phyloP scores from a whole-genome alignment of 2,329 filamentous ascomycete species.

The Curvularia hawaiiensis region DNA sequence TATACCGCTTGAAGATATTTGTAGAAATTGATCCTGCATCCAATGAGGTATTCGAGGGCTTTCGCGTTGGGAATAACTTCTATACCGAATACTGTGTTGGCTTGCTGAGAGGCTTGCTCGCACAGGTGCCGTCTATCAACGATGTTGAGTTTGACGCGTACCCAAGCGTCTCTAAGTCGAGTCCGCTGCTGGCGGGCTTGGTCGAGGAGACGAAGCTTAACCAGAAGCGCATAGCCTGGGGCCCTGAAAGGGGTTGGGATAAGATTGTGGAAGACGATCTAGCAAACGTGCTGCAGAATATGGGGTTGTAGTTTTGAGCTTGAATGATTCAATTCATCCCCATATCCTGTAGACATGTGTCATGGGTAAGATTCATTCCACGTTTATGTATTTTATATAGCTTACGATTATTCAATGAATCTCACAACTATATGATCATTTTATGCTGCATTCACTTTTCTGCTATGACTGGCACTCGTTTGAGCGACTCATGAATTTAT shows the following conservation, averaged over 20 bases:
- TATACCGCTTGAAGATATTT: conserved; percentile 67
- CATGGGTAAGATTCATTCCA: too few relatives aligned
- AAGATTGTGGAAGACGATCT: conserved; percentile 40
- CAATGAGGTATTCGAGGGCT: conserved; percentile 69
- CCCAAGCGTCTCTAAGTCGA: conserved; percentile 66
- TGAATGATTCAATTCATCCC: too few relatives aligned
- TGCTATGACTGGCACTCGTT: too few relatives aligned
- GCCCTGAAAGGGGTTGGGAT: conserved; percentile 69
- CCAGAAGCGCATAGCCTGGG: conserved; percentile 67
- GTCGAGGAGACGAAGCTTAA: conserved; percentile 58
- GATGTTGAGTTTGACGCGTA: conserved; percentile 73
- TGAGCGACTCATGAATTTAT: too few relatives aligned
- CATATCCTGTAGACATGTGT: background rate
- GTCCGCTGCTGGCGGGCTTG: conserved; percentile 67
- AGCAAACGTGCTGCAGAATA: conserved; percentile 32
- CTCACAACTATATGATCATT: too few relatives aligned
- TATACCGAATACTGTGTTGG: conserved; percentile 70
- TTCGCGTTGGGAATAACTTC: conserved; percentile 68
- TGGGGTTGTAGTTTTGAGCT: conserved; percentile 18
- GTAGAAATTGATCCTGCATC: conserved; percentile 73
- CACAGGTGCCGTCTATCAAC: conserved; percentile 60
- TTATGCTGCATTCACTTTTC: too few relatives aligned
- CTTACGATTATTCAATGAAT: too few relatives aligned
- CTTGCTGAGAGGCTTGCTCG: conserved; percentile 63
- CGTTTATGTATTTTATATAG: too few relatives aligned